Base-by-base conservation (phyloP, 306 rosid genomes). In the Ceratonia siliqua region DNA sequence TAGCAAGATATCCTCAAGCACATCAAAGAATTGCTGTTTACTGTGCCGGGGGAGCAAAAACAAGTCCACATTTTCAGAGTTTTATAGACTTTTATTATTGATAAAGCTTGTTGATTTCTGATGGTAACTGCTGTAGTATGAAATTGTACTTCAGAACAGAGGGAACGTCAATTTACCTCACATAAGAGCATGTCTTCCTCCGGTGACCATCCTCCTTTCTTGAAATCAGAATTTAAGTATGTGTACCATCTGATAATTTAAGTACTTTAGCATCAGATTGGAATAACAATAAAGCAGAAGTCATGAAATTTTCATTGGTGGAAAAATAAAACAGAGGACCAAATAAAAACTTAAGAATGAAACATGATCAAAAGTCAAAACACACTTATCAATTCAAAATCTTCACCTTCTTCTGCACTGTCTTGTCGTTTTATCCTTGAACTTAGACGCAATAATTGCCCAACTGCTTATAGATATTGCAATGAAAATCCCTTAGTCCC, bases 151-250 rank as follows among this genome's bases (percentile, higher is more conserved):
- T 36, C 18, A 49, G 54, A 58, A 77, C 38, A 62, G 24, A 62
- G 6, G 24, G 42, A 77, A 75, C 49, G 74, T 32, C 36, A 56
- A 78, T 52, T 76, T 85, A 94, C 99, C 97, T 95, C 97, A 53
- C 99, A 95, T 63, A 95, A 90, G 78, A 95, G 97, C 83, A 89
- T 70, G 73, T 92, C 99, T 86, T 95, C 99, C 58, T 95, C 99
- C 6, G 94, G 97, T 20, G 99, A 90, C 99, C 99, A 95, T 9
- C 99, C 99, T 46, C 99, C 99, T 87, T 92, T 95, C 87, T 95
- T 95, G 89, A 95, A 95, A 76, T 92, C 97, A 55, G 99, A 95
- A 89, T 95, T 95, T 87, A 95, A 86, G 74, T 95, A 95, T 6
- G 99, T 95, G 87, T 89, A 95, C 99, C 99, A 95, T 81, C 99